Base-by-base conservation (phyloP, 2,329 filamentous ascomycete genomes). In the Penicillium sp. region DNA sequence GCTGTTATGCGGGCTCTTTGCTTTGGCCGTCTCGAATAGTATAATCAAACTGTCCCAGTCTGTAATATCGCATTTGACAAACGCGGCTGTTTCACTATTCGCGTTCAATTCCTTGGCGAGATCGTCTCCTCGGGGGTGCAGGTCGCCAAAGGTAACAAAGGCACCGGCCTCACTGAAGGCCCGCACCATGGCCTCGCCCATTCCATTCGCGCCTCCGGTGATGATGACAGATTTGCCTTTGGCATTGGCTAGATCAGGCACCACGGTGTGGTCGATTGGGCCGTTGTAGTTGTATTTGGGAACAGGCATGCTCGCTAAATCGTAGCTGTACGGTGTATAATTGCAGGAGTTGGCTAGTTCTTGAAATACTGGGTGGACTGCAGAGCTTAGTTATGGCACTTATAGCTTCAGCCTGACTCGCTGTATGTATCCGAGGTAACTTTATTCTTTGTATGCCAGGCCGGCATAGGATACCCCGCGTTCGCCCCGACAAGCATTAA, bases 1-100 rank as follows among this genome's bases (percentile, higher is more conserved):
- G 46, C 71, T 74, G 0, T 74, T 69, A 25, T 63, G 59, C 0
- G 75, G 76, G 9, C 73, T 76, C 31, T 66, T 62, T 1, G 50
- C 54, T 23, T 69, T 70, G 1, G 77, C 76, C 0, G 64, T 69
- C 51, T 78, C 71, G 37, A 80, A 80, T 6, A 77, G 62, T 5
- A 50, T 52, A 6, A 74, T 69, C 57, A 79, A 75, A 27, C 78
- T 67, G 0, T 79, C 70, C 76, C 42, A 46, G 29, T 46, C 29
- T 15, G n/a, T 21, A n/a, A 46, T 46, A 13, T 46, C 18, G 6
- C 42, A 46, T 12, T 34, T 46, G 18, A 46, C 42, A 25, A 46
- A 46, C 5, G 29, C 42, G 16, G n/a, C 32, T 6, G 15, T 34
- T n/a, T 46, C 29, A 15, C 42, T 29, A 46, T 46, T 31, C 16